These are phyloP conservation scores for Plasmodium falciparum DNA, from an alignment of 169 alveolate species.

Conservation along the genomic window DNA sequence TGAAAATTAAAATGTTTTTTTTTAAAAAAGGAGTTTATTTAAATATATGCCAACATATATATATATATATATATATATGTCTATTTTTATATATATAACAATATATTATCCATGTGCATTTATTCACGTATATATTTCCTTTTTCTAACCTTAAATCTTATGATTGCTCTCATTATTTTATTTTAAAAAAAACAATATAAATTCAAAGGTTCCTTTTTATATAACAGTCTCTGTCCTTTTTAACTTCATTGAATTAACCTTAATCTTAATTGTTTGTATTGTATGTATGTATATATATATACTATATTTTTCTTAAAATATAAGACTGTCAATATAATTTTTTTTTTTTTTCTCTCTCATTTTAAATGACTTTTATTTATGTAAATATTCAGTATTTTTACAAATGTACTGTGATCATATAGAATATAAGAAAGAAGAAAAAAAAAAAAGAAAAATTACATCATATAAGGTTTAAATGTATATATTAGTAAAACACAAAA, in stretches of 20 bases:
- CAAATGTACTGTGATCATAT: background rate
- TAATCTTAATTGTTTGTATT: too few relatives aligned
- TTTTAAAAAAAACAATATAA: background rate
- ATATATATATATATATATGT: too few relatives aligned
- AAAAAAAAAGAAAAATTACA: background rate
- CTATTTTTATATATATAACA: too few relatives aligned
- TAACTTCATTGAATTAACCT: background rate
- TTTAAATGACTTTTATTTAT: background rate
- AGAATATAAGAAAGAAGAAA: background rate
- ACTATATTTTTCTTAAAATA: too few relatives aligned
- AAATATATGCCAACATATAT: too few relatives aligned
- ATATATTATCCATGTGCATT: too few relatives aligned
- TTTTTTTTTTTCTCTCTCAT: background rate
- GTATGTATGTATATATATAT: too few relatives aligned
- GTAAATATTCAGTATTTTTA: background rate
- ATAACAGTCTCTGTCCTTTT: too few relatives aligned
- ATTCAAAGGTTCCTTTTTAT: too few relatives aligned
- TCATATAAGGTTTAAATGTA: background rate
- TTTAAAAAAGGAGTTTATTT: background rate
- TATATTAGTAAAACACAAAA: background rate
- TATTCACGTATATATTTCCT: too few relatives aligned
- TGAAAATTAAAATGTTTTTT: background rate
- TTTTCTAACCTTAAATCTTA: conserved; percentile 17
- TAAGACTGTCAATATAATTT: background rate
- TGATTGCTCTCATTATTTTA: background rate